Evolutionary conservation across 768 basidiomycete species (phyloP), one percentile per base, ranked within the genome.

Genomic region (Mycena rosella): DNA sequence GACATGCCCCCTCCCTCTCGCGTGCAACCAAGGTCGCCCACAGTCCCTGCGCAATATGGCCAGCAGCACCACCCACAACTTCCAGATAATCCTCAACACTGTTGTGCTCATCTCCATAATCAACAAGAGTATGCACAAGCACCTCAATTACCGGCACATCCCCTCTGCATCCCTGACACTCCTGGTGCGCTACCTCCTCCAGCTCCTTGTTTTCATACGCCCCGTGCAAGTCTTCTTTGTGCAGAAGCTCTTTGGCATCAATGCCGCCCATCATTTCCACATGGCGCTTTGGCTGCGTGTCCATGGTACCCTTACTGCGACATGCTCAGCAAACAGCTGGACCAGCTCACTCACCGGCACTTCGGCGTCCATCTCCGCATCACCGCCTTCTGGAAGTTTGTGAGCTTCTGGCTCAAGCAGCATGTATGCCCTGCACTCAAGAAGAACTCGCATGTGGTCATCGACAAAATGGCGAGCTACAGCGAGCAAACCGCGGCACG

Each of bases 51-150:
- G 49, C 1, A 58, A 65, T 29, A 44, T 30, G 38, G 5, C 18
- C 20, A 49, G 57, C 20, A 59, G 56, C 56, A 48, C 57, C 27
- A 42, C 27, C 48, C 56, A 49, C 27, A 59, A 65, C 49, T 58
- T 65, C 32, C 64, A 65, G 30, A 45, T 65, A 17, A 45, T 65
- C 11, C 57, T 49, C n/a, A 51, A 65, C 49, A 65, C 48, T 7
- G 29, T 54, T 13, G 20, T 56, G 2, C 36, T 59, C 20, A 49
- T 65, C 18, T 52, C 44, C 0, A 29, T 32, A 1, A 48, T 65
- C 26, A 20, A 65, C 57, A 65, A 65, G 29, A 51, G 38, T 2
- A n/a, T 27, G n/a, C 29, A 27, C 40, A 45, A 58, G 13, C 64
- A 29, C 1, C 29, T 65, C 22, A 20, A 40, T 14, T 38, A 49